Conservation (phyloP, 768 basidiomycete species). For the Tylopilus plumbeoviolaceoides region DNA sequence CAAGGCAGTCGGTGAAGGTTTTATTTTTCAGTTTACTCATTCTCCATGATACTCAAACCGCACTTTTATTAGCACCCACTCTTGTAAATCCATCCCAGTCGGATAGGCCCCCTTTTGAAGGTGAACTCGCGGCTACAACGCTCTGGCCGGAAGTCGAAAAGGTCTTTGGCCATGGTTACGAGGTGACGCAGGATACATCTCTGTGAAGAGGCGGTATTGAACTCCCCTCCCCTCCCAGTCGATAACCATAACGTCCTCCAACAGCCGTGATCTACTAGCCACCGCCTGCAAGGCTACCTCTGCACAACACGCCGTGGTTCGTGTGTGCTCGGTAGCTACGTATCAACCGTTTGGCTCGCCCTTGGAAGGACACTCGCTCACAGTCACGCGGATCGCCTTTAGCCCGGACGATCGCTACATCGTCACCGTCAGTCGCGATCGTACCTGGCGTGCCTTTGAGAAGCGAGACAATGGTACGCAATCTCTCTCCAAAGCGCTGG, state of each 20-base stretch:
- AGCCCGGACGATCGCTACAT: slow-evolving; percentile 78
- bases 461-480: slow-evolving; percentile 39
- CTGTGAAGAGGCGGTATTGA: not conserved
- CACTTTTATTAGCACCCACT: slow-evolving; percentile 11
- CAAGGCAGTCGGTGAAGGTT: slow-evolving; percentile 78
- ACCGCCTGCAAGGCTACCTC: slow-evolving; percentile 89
- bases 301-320: slow-evolving; percentile 84
- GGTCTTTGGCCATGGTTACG: slow-evolving; percentile 96
- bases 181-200: slow-evolving; percentile 44
- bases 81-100: slow-evolving; percentile 13
- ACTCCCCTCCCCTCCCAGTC: slow-evolving; percentile 46
- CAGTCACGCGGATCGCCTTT: slow-evolving; percentile 88
- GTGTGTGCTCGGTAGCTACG: slow-evolving; percentile 68
- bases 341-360: slow-evolving; percentile 72
- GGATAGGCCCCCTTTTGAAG: slow-evolving; percentile 72
- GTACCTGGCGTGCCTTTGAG: slow-evolving; percentile 85
- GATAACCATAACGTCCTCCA: slow-evolving; percentile 75
- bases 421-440: slow-evolving; percentile 85
- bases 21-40: not conserved
- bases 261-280: slow-evolving; percentile 65
- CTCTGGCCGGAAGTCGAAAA: slow-evolving; percentile 98
- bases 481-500: not conserved
- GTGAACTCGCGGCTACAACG: slow-evolving; percentile 81
- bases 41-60: not conserved
- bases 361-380: slow-evolving; percentile 79